Percentiles rank a stretch among this genome's conserved stretches.
phyloP scores from a whole-genome alignment of 441 rosid species.

The Capsella rubella region DNA sequence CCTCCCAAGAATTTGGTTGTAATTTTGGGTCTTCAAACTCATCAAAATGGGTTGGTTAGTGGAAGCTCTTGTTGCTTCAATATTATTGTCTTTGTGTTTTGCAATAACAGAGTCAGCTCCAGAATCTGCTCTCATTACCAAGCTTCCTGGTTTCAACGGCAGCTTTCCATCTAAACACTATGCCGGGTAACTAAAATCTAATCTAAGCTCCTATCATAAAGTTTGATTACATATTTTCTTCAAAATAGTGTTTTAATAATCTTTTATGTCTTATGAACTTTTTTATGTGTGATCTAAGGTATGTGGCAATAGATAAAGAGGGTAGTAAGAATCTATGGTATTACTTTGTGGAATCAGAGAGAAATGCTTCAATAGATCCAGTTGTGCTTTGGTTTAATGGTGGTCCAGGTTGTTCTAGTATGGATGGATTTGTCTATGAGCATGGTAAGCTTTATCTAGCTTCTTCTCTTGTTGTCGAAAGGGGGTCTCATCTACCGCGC shows the following conservation, averaged over 20 bases:
- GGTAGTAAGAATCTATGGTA: constrained; percentile 61
- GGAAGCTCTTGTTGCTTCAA: constrained; percentile 26
- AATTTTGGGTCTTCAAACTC: constrained; percentile 7
- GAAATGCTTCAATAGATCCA: constrained; percentile 59
- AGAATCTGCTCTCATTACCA: constrained; percentile 57
- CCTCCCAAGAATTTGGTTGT: neutral
- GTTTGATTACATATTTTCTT: neutral
- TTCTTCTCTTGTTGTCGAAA: neutral
- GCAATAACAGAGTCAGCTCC: constrained; percentile 59
- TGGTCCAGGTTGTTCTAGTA: constrained; percentile 81
- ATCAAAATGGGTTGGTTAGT: constrained; percentile 33
- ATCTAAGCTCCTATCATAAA: neutral
- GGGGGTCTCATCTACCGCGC: neutral
- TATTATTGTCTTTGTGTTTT: constrained; percentile 34
- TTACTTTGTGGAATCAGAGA: constrained; percentile 65
- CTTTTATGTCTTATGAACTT: neutral
- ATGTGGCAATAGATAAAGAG: constrained; percentile 64
- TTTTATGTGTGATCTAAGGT: constrained; percentile 50
- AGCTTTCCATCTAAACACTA: constrained; percentile 82
- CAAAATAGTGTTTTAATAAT: neutral
- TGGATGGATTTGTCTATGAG: constrained; percentile 70
- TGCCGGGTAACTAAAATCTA: constrained; percentile 63
- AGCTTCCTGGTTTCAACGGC: constrained; percentile 74
- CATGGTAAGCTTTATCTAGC: constrained; percentile 51
- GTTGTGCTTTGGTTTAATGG: constrained; percentile 81